Conservation (phyloP, 2,329 filamentous ascomycete genomes). For the Chaetothyriales sp. region DNA sequence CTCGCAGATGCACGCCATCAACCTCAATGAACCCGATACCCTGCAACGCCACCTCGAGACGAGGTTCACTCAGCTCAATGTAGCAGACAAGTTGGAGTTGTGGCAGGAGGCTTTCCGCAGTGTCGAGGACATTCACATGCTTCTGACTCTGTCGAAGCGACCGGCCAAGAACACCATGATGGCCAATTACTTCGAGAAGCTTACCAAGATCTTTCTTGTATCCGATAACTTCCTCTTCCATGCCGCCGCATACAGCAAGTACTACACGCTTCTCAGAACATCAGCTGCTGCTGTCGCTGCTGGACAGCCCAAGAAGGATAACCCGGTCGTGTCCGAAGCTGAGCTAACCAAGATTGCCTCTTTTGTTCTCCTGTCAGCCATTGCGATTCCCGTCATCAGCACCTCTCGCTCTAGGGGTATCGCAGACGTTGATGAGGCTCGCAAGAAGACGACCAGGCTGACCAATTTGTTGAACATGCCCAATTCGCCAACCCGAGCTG, state of each 20-base stretch:
- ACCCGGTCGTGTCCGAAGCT: slow-evolving; percentile 72
- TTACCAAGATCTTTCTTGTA: slow-evolving; percentile 94
- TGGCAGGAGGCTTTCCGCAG: slow-evolving; percentile 99
- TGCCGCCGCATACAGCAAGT: slow-evolving; percentile 89
- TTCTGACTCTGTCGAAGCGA: slow-evolving; percentile 93
- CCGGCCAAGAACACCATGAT: slow-evolving; percentile 99
- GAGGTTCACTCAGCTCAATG: slow-evolving; percentile 95
- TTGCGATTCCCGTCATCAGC: slow-evolving; percentile 98
- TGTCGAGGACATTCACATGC: slow-evolving; percentile 95
- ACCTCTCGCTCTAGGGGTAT: slow-evolving; percentile 89
- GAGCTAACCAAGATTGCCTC: slow-evolving; percentile 91
- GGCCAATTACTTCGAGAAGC: slow-evolving; percentile 99
- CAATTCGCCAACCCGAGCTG: slow-evolving; percentile 70
- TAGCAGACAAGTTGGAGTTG: slow-evolving; percentile 90
- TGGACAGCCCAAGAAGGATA: slow-evolving; percentile 86
- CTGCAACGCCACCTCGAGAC: slow-evolving; percentile 95
- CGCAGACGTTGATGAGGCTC: slow-evolving; percentile 89
- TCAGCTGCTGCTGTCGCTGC: slow-evolving; percentile 69
- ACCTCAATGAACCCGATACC: slow-evolving; percentile 92
- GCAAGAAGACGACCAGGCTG: slow-evolving; percentile 95
- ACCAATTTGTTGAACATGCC: slow-evolving; percentile 93
- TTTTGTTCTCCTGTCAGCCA: slow-evolving; percentile 83
- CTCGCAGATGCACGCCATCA: slow-evolving; percentile 97
- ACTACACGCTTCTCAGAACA: slow-evolving; percentile 90
- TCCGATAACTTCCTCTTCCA: slow-evolving; percentile 99